These are phyloP conservation scores for Monosporascus cannonballus DNA, from an alignment of 2,329 filamentous ascomycete species.

Conservation along the genomic window DNA sequence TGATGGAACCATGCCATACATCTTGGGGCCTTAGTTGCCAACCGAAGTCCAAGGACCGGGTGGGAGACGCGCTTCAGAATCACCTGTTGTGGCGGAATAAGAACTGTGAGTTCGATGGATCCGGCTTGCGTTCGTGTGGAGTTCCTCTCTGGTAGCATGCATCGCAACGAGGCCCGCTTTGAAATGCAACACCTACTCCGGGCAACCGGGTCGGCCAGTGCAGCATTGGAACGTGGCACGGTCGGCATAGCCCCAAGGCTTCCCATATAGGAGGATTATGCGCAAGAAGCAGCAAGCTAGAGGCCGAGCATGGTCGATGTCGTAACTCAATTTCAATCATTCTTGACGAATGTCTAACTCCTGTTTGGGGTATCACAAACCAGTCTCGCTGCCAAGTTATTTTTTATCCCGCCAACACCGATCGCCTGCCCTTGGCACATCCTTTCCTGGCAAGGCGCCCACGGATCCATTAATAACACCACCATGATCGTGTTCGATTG, in stretches of 20 bases:
- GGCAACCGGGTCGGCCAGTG: background rate
- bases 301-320: background rate
- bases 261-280: background rate
- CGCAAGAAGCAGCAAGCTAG: background rate
- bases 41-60: background rate
- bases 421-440: background rate
- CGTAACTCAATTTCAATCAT: constrained; percentile 3
- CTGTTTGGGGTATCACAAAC: constrained; percentile 21
- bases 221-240: background rate
- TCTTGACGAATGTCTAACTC: constrained; percentile 15
- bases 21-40: background rate
- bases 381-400: constrained; percentile 12
- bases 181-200: background rate
- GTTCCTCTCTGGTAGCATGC: background rate
- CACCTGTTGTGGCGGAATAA: no score
- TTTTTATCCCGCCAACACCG: constrained; percentile 1
- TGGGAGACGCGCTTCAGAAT: background rate
- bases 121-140: background rate
- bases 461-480: background rate
- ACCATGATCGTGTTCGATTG: background rate
- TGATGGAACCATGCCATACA: constrained; percentile 2
- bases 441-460: background rate
- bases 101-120: no score
- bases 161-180: background rate
- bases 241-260: background rate